These are phyloP conservation scores for Tilletia setariae DNA, from an alignment of 1,284 basidiomycete species.

Conservation along the genomic window DNA sequence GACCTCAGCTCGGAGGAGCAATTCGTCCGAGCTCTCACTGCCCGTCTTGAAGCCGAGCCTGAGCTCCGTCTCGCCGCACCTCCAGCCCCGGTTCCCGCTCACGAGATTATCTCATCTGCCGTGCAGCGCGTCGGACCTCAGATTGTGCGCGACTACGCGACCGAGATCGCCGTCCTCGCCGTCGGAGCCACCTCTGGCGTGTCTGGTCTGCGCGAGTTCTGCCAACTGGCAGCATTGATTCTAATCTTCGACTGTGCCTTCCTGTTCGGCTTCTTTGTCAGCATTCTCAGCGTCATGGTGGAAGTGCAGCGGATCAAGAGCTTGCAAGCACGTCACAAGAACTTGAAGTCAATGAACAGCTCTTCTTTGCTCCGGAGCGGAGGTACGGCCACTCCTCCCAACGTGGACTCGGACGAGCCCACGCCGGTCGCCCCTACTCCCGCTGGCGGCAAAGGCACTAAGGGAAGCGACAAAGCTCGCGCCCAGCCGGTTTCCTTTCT, in stretches of 20 bases:
- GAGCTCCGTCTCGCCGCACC: slow-evolving; percentile 59
- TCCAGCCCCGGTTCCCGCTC: slow-evolving; percentile 64
- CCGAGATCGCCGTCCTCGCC: slow-evolving; percentile 84
- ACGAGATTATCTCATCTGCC: slow-evolving; percentile 77
- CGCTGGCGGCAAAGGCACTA: neutral
- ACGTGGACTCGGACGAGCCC: slow-evolving; percentile 46
- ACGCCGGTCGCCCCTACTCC: slow-evolving; percentile 22
- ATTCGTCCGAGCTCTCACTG: slow-evolving; percentile 53
- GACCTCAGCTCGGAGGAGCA: slow-evolving; percentile 40
- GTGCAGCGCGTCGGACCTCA: slow-evolving; percentile 73
- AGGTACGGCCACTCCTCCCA: slow-evolving; percentile 38
- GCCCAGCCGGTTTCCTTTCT: slow-evolving; percentile 24
- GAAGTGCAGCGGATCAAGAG: slow-evolving; percentile 69
- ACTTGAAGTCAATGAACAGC: slow-evolving; percentile 19
- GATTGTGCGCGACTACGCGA: slow-evolving; percentile 85
- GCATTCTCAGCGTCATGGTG: slow-evolving; percentile 87
- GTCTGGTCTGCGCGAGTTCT: slow-evolving; percentile 88
- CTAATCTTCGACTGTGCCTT: slow-evolving; percentile 81
- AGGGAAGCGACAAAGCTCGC: neutral
- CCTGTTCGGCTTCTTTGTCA: slow-evolving; percentile 84
- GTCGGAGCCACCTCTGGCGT: slow-evolving; percentile 84
- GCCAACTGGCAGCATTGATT: slow-evolving; percentile 83
- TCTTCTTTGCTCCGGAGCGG: neutral
- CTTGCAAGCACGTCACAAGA: slow-evolving; percentile 57
- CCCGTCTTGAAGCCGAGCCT: slow-evolving; percentile 51